Base-by-base conservation (phyloP, 768 basidiomycete genomes). In the Pilatotrama ljubarskyi region DNA sequence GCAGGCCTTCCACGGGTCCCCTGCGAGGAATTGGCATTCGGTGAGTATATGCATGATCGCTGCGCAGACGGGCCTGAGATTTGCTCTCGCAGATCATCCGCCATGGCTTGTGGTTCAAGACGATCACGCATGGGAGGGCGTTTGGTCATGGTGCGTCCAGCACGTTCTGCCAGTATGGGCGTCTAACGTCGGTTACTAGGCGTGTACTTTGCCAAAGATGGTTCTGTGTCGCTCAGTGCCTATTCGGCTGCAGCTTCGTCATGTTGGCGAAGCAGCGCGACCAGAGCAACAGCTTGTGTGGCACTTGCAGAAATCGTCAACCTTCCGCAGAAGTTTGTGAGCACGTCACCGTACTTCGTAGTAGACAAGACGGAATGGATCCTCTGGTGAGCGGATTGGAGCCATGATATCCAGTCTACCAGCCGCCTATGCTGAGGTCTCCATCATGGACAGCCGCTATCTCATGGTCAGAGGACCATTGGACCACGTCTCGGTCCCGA, bases 281-380 rank as follows among this genome's bases (percentile, higher is more conserved):
- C 7, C 59, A 68, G 2, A 81, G 85, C 15, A 72, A 70, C 0
- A 76, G 75, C 48, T 4, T 85, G 86, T 44, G 78, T 82, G 17
- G 84, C 86, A 2, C 69, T 91, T 9, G 81, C 84, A 0, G 87
- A 91, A 73, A 78, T 87, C 15, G 84, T 88, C 66, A 90, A 90
- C 64, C 73, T 80, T 9, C 84, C 85, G 0, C 17, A 59, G 0
- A 66, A 82, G 51, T 91, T 86, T 59, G 81, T 84, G n/a, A 81
- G 76, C 64, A 64, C 65, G 0, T 74, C 75, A 41, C 80, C 82
- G 0, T 81, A 82, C 67, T 83, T 84, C 58, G 87, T 89, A 3
- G 79, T 89, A 38, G 71, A 80, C 18, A 74, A 88, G 55, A 85
- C 86, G 1, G 78, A 84, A 41, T 90, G 88, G 87, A 86, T 89